Conservation (phyloP, 179 eudicot genomes). For the Kewa caespitosa region DNA sequence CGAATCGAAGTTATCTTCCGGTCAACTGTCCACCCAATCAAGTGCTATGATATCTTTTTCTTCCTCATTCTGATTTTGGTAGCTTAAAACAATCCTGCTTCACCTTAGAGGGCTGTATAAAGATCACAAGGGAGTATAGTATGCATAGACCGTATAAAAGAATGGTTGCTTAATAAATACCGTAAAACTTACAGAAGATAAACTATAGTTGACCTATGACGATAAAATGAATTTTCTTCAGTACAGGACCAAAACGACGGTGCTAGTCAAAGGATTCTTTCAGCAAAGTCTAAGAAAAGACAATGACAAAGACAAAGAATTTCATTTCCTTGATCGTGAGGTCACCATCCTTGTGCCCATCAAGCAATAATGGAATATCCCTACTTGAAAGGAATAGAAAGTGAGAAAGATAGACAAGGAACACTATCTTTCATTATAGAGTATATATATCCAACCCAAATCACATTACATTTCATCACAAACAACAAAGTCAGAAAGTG, state of each 20-base stretch:
- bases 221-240: too few relatives aligned
- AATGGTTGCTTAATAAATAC: too few relatives aligned
- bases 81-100: too few relatives aligned
- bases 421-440: neutral
- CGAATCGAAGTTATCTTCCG: too few relatives aligned
- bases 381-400: slow-evolving; percentile 15
- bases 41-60: too few relatives aligned
- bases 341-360: slow-evolving; percentile 19
- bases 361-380: slow-evolving; percentile 25
- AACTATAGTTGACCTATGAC: too few relatives aligned
- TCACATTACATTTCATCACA: neutral
- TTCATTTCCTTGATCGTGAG: slow-evolving; percentile 21
- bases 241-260: neutral
- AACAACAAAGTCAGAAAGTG: neutral
- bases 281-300: slow-evolving; percentile 10
- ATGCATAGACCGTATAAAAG: too few relatives aligned
- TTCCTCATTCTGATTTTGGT: too few relatives aligned
- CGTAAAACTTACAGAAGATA: too few relatives aligned
- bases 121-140: too few relatives aligned
- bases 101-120: too few relatives aligned
- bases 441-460: slow-evolving; percentile 6
- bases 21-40: too few relatives aligned
- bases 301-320: slow-evolving; percentile 24
- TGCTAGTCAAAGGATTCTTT: slow-evolving; percentile 21
- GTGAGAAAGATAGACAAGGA: neutral